A percentile compares a stretch with the other conserved stretches of the same genome.
Conservation (phyloP, 108 stramenopile species). For the Cyclotella cryptica region DNA sequence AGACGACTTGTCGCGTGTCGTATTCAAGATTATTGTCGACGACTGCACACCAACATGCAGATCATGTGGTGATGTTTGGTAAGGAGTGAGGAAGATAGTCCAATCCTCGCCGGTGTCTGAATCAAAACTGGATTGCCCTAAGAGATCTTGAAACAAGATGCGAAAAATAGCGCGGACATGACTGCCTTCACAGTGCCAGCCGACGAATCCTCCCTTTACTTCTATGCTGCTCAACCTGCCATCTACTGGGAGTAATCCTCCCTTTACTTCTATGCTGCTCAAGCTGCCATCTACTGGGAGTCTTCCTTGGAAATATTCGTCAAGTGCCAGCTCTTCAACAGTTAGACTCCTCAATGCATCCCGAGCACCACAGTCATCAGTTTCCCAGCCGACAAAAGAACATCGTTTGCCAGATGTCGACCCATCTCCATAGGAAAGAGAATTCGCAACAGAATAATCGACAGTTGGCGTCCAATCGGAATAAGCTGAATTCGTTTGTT, state of each 20-base stretch:
- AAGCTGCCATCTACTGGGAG: conserved; percentile 52
- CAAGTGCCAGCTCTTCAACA: conserved; percentile 87
- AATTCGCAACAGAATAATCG: conserved; percentile 76
- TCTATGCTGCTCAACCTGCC: conserved; percentile 2
- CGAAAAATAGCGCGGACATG: conserved; percentile 78
- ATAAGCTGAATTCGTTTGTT: conserved; percentile 28
- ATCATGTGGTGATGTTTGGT: conserved; percentile 85
- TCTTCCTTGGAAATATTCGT: conserved; percentile 71
- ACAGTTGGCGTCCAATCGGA: conserved; percentile 75
- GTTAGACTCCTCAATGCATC: conserved; percentile 60
- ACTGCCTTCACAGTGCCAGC: conserved; percentile 88
- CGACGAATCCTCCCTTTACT: conserved; percentile 65
- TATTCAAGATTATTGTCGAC: not conserved
- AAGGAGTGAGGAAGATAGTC: conserved; percentile 76
- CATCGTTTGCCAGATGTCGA: conserved; percentile 59
- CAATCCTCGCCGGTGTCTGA: conserved; percentile 19
- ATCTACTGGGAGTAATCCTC: conserved; percentile 66
- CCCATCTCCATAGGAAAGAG: conserved; percentile 35
- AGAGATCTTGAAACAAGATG: conserved; percentile 57
- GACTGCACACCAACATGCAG: conserved; percentile 68
- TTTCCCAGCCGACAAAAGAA: conserved; percentile 77
- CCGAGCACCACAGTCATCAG: conserved; percentile 37
- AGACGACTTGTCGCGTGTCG: not conserved
- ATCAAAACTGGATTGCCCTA: not conserved
- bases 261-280: not conserved